A percentile compares a stretch with the other conserved stretches of the same genome.
Conservation (phyloP, 768 basidiomycete species). For the Amanita subjunquillea region DNA sequence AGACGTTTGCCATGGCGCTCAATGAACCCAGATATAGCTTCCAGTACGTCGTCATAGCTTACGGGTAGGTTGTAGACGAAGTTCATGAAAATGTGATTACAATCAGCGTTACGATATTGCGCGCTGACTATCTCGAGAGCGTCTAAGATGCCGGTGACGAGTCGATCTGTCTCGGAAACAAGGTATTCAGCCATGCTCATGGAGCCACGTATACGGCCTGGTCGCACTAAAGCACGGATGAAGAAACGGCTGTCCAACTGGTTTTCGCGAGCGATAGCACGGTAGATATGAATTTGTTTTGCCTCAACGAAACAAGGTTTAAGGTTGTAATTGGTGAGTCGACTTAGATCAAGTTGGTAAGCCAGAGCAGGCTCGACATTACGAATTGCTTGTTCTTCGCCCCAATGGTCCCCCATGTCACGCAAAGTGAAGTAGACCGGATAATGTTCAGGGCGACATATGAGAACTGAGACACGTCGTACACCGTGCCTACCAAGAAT, state of each 20-base stretch:
- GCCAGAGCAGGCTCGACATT: slow-evolving; percentile 98
- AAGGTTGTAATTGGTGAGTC: slow-evolving; percentile 94
- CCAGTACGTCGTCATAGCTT: slow-evolving; percentile 92
- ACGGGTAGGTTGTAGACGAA: slow-evolving; percentile 96
- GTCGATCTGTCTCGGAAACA: slow-evolving; percentile 95
- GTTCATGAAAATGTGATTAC: slow-evolving; percentile 99
- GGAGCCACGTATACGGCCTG: slow-evolving; percentile 82
- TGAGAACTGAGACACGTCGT: slow-evolving; percentile 83
- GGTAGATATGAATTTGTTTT: slow-evolving; percentile 97
- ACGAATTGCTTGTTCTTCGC: slow-evolving; percentile 91
- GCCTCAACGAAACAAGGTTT: slow-evolving; percentile 94
- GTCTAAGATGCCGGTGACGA: slow-evolving; percentile 89
- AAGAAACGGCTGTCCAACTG: slow-evolving; percentile 98
- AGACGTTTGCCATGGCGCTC: slow-evolving; percentile 97
- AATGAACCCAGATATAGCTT: slow-evolving; percentile 97
- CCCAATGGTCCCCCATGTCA: slow-evolving; percentile 64
- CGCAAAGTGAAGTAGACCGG: slow-evolving; percentile 93
- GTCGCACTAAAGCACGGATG: slow-evolving; percentile 91
- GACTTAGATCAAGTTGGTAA: slow-evolving; percentile 94
- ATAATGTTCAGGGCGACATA: slow-evolving; percentile 87
- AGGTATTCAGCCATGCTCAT: slow-evolving; percentile 98
- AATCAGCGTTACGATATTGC: slow-evolving; percentile 85
- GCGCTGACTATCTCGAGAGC: slow-evolving; percentile 90
- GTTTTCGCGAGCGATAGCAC: slow-evolving; percentile 90
- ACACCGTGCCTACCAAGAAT: slow-evolving; percentile 70